Conservation (phyloP, 176 grass and related monocot species). For the Zizania latifolia region DNA sequence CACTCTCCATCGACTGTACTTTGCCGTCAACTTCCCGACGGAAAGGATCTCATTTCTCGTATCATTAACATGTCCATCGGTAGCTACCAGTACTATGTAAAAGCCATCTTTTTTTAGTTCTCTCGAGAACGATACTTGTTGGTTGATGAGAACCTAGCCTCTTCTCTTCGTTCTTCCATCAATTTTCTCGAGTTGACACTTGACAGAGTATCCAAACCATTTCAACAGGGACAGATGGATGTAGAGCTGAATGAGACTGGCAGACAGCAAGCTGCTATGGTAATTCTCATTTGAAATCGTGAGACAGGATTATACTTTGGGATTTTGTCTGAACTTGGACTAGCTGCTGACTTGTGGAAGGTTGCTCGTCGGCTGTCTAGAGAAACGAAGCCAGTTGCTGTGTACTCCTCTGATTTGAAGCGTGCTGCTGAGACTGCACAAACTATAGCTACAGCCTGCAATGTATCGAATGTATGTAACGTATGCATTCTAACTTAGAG, state of each 20-base stretch:
- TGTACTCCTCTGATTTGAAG: slow-evolving; percentile 56
- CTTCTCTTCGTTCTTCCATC: no score
- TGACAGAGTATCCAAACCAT: not conserved
- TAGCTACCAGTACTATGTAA: not conserved
- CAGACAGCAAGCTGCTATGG: slow-evolving; percentile 45
- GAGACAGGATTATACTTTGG: no score
- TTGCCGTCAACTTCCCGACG: no score
- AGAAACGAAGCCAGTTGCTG: slow-evolving; percentile 42
- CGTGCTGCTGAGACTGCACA: slow-evolving; percentile 16
- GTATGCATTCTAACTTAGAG: no score
- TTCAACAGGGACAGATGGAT: slow-evolving; percentile 55
- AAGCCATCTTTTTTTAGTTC: not conserved
- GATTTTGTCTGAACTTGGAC: not conserved
- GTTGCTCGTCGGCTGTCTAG: slow-evolving; percentile 46
- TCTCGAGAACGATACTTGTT: not conserved
- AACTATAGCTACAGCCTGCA: slow-evolving; percentile 39
- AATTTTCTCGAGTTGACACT: no score
- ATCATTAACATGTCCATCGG: not conserved
- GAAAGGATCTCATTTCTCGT: no score
- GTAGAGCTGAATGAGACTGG: slow-evolving; percentile 67
- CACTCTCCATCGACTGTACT: no score
- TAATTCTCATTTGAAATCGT: no score
- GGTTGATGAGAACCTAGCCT: not conserved
- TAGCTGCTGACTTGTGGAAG: slow-evolving; percentile 20
- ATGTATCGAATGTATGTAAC: slow-evolving; percentile 41